A percentile compares a stretch with the other conserved stretches of the same genome.
phyloP scores from a whole-genome alignment of 257 asterid species.

The Solanum virginianum region DNA sequence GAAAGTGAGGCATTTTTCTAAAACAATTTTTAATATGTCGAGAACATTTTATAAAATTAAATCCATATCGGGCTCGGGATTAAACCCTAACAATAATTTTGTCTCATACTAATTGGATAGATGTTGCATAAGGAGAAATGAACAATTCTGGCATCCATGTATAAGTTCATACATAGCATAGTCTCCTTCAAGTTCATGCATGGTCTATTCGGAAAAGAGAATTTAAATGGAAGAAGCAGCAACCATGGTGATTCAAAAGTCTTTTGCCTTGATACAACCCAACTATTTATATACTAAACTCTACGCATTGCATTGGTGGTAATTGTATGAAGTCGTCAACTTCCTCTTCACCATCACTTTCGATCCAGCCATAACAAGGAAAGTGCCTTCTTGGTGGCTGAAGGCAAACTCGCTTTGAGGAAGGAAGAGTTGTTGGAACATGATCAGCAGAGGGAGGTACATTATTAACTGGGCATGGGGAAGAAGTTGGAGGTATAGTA shows the following conservation, averaged over 20 bases:
- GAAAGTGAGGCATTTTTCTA: background rate
- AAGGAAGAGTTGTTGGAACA: background rate
- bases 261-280: background rate
- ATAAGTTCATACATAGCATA: background rate
- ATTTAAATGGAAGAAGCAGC: background rate
- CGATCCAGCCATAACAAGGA: slow-evolving; percentile 11
- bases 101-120: background rate
- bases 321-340: background rate
- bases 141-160: background rate
- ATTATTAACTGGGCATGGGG: background rate
- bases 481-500: background rate
- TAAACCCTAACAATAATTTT: background rate
- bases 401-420: background rate
- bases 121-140: background rate
- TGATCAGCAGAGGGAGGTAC: background rate
- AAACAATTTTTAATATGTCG: no score
- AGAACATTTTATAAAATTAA: background rate
- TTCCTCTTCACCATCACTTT: background rate
- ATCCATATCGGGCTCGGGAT: background rate
- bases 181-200: background rate
- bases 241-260: background rate
- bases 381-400: background rate
- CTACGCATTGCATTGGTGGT: background rate
- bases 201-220: background rate
- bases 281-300: background rate